A percentile compares a stretch with the other conserved stretches of the same genome.
These are phyloP conservation scores for Chiua sp. DNA, from an alignment of 1,284 basidiomycete genomes.

Conservation along the genomic window DNA sequence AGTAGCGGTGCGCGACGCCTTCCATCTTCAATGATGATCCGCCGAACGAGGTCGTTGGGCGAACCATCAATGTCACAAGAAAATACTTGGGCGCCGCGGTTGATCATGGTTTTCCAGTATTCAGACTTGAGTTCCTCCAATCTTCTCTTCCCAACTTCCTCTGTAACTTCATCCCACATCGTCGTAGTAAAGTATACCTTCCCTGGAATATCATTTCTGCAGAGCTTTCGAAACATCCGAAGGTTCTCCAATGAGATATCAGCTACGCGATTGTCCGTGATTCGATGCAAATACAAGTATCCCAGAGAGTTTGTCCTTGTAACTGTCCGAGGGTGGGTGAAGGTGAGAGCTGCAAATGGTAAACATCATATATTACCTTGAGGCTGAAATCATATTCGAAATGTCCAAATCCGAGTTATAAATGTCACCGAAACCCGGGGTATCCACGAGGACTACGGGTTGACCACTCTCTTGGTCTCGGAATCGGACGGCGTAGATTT, in stretches of 20 bases:
- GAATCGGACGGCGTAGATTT: conserved; percentile 12
- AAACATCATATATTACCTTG: background rate
- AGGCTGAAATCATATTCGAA: conserved; percentile 17
- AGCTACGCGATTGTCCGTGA: conserved; percentile 50
- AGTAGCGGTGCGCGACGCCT: background rate
- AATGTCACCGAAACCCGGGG: background rate
- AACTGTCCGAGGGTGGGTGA: conserved; percentile 26
- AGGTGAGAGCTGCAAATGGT: background rate
- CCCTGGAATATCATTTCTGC: background rate
- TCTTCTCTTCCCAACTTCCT: conserved; percentile 17
- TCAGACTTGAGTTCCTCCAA: conserved; percentile 28
- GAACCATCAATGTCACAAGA: background rate
- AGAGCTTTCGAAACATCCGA: conserved; percentile 43
- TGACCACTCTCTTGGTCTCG: background rate
- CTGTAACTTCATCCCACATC: conserved; percentile 29
- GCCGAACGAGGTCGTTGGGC: background rate
- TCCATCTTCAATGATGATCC: background rate
- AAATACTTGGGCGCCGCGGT: background rate
- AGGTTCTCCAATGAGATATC: conserved; percentile 48
- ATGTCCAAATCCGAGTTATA: conserved; percentile 23
- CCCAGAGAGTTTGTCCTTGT: conserved; percentile 42
- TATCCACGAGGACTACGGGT: conserved; percentile 5
- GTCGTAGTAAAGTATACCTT: conserved; percentile 48
- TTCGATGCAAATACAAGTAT: conserved; percentile 54
- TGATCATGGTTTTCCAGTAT: conserved; percentile 3